Evolutionary conservation across 129 eudicot species (phyloP).

Genomic region (Rutidosis leptorrhynchoides): DNA sequence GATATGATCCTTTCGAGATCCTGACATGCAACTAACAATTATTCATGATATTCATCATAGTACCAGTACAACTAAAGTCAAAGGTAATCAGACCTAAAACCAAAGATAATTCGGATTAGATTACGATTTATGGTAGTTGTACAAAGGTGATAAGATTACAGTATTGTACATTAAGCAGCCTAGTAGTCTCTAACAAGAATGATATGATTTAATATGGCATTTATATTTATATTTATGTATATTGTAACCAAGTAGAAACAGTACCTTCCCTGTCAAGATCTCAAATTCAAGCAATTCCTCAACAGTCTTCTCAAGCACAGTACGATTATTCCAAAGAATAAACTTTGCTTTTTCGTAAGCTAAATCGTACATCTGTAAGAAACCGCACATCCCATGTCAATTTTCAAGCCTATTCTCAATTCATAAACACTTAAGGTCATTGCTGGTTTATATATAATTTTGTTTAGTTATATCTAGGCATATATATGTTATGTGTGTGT

Average conservation of each 20-base stretch:
- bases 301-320: constrained; percentile 70
- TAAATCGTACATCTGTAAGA: constrained; percentile 63
- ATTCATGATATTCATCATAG: background rate
- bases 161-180: background rate
- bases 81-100: constrained; percentile 13
- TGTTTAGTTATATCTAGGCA: no score
- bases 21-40: constrained; percentile 38
- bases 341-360: constrained; percentile 85
- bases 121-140: background rate
- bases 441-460: background rate
- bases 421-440: constrained; percentile 1
- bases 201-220: background rate
- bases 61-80: constrained; percentile 5
- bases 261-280: constrained; percentile 81
- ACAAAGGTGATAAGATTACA: background rate
- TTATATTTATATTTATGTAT: background rate
- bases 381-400: constrained; percentile 16
- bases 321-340: constrained; percentile 70
- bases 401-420: constrained; percentile 7
- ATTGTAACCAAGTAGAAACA: constrained; percentile 8
- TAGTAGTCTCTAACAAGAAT: background rate
- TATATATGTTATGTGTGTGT: no score
- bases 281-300: constrained; percentile 80
- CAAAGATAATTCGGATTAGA: background rate
- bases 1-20: constrained; percentile 74